phyloP scores from a whole-genome alignment of 139 green algal species.

The Yamagishiella unicocca region DNA sequence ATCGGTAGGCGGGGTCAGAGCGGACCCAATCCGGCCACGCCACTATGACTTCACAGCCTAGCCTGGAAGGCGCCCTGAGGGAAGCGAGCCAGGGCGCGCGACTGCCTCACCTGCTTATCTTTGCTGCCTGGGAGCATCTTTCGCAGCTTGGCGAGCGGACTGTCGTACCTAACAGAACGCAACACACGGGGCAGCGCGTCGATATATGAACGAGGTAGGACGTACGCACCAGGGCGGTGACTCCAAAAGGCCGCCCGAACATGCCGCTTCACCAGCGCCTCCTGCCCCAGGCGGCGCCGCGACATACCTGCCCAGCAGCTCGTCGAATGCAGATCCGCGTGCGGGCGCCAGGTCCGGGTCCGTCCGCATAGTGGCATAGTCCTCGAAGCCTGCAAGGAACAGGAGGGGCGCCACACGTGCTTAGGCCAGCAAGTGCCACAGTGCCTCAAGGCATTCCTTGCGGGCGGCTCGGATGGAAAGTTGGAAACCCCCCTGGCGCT shows the following conservation, averaged over 20 bases:
- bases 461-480: too few species aligned
- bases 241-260: neutral
- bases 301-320: slow-evolving; percentile 65
- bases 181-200: neutral
- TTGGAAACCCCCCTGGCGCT: too few species aligned
- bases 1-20: neutral
- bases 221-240: neutral
- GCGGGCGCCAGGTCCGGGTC: slow-evolving; percentile 73
- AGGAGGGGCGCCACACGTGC: neutral
- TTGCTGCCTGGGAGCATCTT: slow-evolving; percentile 27
- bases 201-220: neutral
- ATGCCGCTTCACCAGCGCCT: neutral
- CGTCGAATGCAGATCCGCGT: slow-evolving; percentile 57
- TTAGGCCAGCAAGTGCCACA: too few species aligned
- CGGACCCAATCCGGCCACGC: neutral
- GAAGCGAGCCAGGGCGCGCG: neutral
- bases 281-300: neutral
- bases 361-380: slow-evolving; percentile 49
- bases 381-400: slow-evolving; percentile 52
- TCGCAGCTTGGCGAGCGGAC: slow-evolving; percentile 10
- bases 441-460: too few species aligned
- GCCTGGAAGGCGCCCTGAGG: neutral
- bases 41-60: neutral
- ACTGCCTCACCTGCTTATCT: slow-evolving; percentile 24
- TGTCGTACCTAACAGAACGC: slow-evolving; percentile 19